phyloP scores from a whole-genome alignment of 2,329 filamentous ascomycete genomes.

The Thelonectria discophora region DNA sequence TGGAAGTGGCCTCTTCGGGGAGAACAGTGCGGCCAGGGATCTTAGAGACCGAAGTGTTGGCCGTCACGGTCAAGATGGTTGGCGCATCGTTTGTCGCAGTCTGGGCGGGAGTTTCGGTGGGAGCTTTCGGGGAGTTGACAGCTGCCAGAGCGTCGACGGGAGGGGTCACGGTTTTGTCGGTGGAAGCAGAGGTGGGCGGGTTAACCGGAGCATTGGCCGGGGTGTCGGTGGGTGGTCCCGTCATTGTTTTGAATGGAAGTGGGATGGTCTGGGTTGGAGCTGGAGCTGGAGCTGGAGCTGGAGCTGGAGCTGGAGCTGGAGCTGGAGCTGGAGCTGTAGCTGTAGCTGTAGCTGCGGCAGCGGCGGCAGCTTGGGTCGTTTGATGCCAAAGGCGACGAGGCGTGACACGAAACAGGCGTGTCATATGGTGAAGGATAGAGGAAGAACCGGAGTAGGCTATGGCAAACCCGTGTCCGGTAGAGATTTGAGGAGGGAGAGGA shows the following conservation, averaged over 20 bases:
- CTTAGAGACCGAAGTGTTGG: constrained; percentile 44
- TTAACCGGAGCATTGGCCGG: constrained; percentile 15
- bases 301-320: constrained; percentile 6
- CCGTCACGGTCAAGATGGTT: constrained; percentile 33
- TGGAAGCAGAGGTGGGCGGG: constrained; percentile 6
- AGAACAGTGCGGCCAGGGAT: constrained; percentile 46
- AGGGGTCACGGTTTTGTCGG: background rate
- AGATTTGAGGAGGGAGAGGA: constrained; percentile 11
- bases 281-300: constrained; percentile 2
- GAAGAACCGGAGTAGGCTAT: background rate
- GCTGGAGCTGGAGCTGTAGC: constrained; percentile 9
- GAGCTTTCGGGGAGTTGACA: background rate
- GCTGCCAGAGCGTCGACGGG: background rate
- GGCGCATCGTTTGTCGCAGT: constrained; percentile 8
- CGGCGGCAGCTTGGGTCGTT: constrained; percentile 14
- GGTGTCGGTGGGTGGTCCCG: constrained; percentile 16
- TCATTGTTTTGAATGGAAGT: constrained; percentile 12
- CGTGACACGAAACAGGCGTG: constrained; percentile 32
- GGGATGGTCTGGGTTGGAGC: constrained; percentile 5
- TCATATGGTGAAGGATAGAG: constrained; percentile 31
- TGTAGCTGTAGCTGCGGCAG: constrained; percentile 7
- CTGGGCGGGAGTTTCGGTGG: constrained; percentile 4
- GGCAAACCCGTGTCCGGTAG: background rate
- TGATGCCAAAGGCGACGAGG: constrained; percentile 34
- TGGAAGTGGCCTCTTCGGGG: constrained; percentile 54